These are phyloP conservation scores for Aspergillus puulaauensis DNA, from an alignment of 2,329 filamentous ascomycete species.

Conservation along the genomic window DNA sequence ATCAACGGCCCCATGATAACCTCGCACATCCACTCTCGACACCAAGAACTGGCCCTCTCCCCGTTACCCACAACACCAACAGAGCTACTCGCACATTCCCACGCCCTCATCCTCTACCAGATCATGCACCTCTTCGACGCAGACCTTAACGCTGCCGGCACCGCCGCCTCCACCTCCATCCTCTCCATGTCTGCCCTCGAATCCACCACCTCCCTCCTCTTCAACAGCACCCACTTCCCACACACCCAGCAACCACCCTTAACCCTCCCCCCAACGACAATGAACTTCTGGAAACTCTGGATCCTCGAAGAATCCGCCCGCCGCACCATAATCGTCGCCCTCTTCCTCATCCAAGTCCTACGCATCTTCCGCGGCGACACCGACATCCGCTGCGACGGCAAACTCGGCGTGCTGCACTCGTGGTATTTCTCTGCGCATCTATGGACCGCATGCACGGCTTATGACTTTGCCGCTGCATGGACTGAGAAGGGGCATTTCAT, in stretches of 20 bases:
- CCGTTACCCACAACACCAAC: slow-evolving; percentile 23
- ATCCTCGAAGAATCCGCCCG: slow-evolving; percentile 55
- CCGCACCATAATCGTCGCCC: slow-evolving; percentile 51
- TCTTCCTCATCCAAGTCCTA: slow-evolving; percentile 42
- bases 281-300: slow-evolving; percentile 53
- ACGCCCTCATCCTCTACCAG: slow-evolving; percentile 53
- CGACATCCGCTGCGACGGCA: slow-evolving; percentile 24
- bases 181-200: slow-evolving; percentile 26
- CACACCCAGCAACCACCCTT: slow-evolving; percentile 15
- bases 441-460: slow-evolving; percentile 27
- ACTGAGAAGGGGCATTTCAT: slow-evolving; percentile 26
- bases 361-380: slow-evolving; percentile 21
- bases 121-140: slow-evolving; percentile 54
- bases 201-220: slow-evolving; percentile 20
- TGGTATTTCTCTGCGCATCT: slow-evolving; percentile 31
- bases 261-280: slow-evolving; percentile 40
- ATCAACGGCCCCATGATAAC: slow-evolving; percentile 51
- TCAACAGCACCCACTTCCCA: slow-evolving; percentile 21
- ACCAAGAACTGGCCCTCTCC: slow-evolving; percentile 44
- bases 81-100: slow-evolving; percentile 45
- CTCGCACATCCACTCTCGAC: slow-evolving; percentile 48
- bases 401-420: slow-evolving; percentile 25
- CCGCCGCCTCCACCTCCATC: slow-evolving; percentile 41
- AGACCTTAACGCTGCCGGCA: slow-evolving; percentile 44
- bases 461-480: slow-evolving; percentile 31